phyloP scores from a whole-genome alignment of 331 rosid species.

The Quercus phellos region DNA sequence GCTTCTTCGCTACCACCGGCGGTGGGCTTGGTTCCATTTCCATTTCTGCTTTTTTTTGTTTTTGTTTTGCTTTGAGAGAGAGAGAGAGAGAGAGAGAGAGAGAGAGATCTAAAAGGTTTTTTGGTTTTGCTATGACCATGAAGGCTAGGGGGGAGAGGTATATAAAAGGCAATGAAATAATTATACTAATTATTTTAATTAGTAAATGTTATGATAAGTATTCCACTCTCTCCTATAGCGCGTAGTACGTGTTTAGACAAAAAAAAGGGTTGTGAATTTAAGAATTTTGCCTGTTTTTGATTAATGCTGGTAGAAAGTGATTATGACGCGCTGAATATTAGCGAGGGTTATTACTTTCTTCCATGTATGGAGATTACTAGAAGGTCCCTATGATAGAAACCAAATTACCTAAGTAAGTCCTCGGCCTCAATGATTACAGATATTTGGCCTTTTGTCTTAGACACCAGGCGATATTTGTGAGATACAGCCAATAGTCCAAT shows the following conservation, averaged over 20 bases:
- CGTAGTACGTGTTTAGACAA: not conserved
- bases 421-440: conserved; percentile 34
- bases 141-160: conserved; percentile 15
- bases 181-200: conserved; percentile 1
- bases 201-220: not conserved
- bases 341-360: not conserved
- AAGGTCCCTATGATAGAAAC: conserved; percentile 18
- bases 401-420: conserved; percentile 25
- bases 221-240: conserved; percentile 3
- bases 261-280: too few relatives aligned
- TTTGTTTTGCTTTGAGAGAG: not conserved
- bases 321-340: not conserved
- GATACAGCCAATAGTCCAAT: not conserved
- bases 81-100: conserved; percentile 14
- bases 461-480: not conserved
- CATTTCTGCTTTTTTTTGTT: conserved; percentile 29
- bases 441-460: conserved; percentile 9
- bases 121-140: conserved; percentile 2
- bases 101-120: not conserved
- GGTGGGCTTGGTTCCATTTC: conserved; percentile 49
- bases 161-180: conserved; percentile 43
- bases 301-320: not conserved
- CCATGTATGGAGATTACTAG: conserved; percentile 8
- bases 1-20: conserved; percentile 47
- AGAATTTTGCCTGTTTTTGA: too few relatives aligned